phyloP scores from a whole-genome alignment of 2,329 filamentous ascomycete genomes.

The Penicillium hesseltinei region DNA sequence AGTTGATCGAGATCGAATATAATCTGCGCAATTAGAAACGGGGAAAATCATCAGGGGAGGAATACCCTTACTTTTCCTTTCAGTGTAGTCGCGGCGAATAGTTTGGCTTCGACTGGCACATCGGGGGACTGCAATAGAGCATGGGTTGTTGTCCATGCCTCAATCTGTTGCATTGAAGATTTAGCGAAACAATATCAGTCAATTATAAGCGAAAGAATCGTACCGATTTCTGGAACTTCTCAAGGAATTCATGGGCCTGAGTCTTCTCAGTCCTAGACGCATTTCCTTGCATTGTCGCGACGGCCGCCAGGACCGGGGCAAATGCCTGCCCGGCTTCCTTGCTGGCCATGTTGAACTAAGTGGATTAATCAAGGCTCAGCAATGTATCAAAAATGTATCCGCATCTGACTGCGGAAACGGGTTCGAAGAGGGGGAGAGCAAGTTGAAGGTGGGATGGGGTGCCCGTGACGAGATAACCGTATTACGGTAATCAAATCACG shows the following conservation, averaged over 20 bases:
- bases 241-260: constrained; percentile 85
- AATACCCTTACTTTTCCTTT: constrained; percentile 80
- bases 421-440: constrained; percentile 11
- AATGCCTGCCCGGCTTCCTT: constrained; percentile 70
- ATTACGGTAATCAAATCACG: constrained; percentile 26
- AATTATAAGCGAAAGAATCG: constrained; percentile 33
- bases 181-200: constrained; percentile 18
- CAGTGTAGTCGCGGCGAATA: constrained; percentile 94
- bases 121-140: constrained; percentile 75
- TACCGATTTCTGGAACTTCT: constrained; percentile 98
- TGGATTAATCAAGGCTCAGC: constrained; percentile 10
- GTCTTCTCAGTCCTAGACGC: constrained; percentile 79
- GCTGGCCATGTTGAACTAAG: constrained; percentile 59
- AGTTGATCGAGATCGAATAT: constrained; percentile 94
- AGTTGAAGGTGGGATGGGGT: constrained; percentile 26
- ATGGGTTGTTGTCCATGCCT: constrained; percentile 88
- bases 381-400: constrained; percentile 5
- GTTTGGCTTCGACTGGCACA: constrained; percentile 77
- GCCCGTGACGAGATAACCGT: constrained; percentile 23
- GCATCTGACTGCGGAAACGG: constrained; percentile 1
- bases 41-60: neutral
- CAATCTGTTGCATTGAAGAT: constrained; percentile 56
- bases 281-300: constrained; percentile 85
- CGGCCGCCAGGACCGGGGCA: constrained; percentile 79
- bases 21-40: constrained; percentile 61